Percentiles rank a stretch among this genome's conserved stretches.
Evolutionary conservation across 768 basidiomycete genomes (phyloP).

Genomic region (Leccinum longicurvipes): DNA sequence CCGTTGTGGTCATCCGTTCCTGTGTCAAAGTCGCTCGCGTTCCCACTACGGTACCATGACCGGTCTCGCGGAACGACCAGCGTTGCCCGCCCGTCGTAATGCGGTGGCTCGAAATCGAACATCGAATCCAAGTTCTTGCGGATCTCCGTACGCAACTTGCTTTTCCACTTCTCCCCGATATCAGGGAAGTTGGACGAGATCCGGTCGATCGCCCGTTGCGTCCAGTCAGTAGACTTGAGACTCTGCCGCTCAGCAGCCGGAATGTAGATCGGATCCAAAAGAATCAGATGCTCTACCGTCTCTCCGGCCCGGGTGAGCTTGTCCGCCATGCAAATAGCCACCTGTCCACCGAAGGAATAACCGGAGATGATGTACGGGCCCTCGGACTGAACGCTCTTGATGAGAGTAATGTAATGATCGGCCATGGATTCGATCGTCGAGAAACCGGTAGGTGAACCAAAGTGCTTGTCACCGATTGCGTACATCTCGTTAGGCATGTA

Average conservation of each 20-base stretch:
- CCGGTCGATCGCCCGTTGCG: conserved; percentile 28
- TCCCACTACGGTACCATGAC: conserved; percentile 31
- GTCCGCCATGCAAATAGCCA: conserved; percentile 27
- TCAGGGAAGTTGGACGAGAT: conserved; percentile 31
- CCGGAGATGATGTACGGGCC: conserved; percentile 27
- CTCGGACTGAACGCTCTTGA: conserved; percentile 23
- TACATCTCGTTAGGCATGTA: conserved; percentile 33
- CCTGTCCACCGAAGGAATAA: conserved; percentile 30
- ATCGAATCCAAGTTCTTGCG: conserved; percentile 32
- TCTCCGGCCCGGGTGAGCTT: conserved; percentile 25
- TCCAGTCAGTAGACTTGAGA: conserved; percentile 31
- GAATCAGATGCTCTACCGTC: conserved; percentile 22
- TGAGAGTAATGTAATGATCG: conserved; percentile 31
- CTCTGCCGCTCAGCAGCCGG: conserved; percentile 26
- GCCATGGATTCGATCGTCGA: conserved; percentile 30
- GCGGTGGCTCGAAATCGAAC: conserved; percentile 31
- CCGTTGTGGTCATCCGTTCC: conserved; percentile 31
- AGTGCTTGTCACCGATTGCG: conserved; percentile 32
- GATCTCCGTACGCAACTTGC: conserved; percentile 28
- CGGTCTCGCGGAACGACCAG: conserved; percentile 31
- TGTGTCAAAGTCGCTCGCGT: conserved; percentile 29
- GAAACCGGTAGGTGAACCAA: conserved; percentile 29
- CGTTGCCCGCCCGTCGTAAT: conserved; percentile 22
- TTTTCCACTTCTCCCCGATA: conserved; percentile 32
- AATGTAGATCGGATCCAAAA: conserved; percentile 32